Base-by-base conservation (phyloP, 257 asterid genomes). In the Nicotiana sylvestris region DNA sequence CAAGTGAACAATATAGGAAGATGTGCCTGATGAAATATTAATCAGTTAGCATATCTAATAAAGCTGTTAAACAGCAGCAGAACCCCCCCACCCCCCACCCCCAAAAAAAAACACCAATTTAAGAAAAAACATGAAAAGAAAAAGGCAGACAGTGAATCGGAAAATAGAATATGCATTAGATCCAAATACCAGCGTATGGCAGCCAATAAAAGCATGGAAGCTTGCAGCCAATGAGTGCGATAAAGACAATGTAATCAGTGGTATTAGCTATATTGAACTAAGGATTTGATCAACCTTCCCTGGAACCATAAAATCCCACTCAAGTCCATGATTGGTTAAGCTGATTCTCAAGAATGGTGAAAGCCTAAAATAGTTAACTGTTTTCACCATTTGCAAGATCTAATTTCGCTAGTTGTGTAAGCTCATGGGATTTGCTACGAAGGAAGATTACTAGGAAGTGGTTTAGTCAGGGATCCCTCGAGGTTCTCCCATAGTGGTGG, bases 251-350 rank as follows among this genome's bases (percentile, higher is more conserved):
- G 33, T 70, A 70, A 70, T 43, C 78, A 70, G 6, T 70, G 9
- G 78, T 43, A 69, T 11, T 18, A 68, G 77, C 53, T 69, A n/a
- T 39, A 69, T 69, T 4, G 57, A 39, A n/a, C n/a, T 18, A 69
- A 37, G 57, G 32, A 69, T 69, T 69, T 69, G 77, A 69, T 69
- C 57, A 39, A 69, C 18, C 77, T 68, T 55, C 10, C 77, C 57
- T 12, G 77, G 57, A n/a, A 5, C 10, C 32, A 18, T 10, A 2
- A 39, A 69, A 30, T 39, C 29, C 77, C 77, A 69, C 57, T 69
- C 57, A 69, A 39, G 21, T 69, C 77, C 77, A 10, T 69, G 77
- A 39, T 69, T 17, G 77, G 57, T 69, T 35, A 17, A 39, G 18
- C 77, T 10, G 18, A 69, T 39, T 69, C 77, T n/a, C 77, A 69